A percentile compares a stretch with the other conserved stretches of the same genome.
Evolutionary conservation across 2,329 filamentous ascomycete genomes (phyloP).

Genomic region (Curvularia sp.): DNA sequence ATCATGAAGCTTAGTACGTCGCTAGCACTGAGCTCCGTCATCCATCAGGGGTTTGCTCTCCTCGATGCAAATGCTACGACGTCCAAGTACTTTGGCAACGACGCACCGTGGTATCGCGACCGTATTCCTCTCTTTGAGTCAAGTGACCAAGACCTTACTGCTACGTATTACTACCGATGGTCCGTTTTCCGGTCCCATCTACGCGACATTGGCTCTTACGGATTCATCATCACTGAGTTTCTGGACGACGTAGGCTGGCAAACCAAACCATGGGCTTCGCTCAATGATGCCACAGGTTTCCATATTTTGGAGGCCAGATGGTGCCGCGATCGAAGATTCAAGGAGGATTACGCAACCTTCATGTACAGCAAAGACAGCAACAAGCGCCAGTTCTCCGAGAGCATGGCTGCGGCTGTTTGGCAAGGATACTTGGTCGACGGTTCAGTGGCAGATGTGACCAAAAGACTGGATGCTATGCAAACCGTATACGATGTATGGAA

Average conservation of each 20-base stretch:
- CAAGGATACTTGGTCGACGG: slow-evolving; percentile 54
- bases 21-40: not conserved
- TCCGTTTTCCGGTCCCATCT: slow-evolving; percentile 55
- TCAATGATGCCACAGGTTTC: slow-evolving; percentile 56
- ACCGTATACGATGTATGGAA: slow-evolving; percentile 49
- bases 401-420: slow-evolving; percentile 53
- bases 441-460: slow-evolving; percentile 41
- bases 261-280: slow-evolving; percentile 51
- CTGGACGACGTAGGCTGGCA: slow-evolving; percentile 55
- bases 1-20: not conserved
- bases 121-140: slow-evolving; percentile 52
- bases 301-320: slow-evolving; percentile 56
- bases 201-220: slow-evolving; percentile 52
- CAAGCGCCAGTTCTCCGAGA: slow-evolving; percentile 55
- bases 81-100: slow-evolving; percentile 51
- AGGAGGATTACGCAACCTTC: slow-evolving; percentile 54
- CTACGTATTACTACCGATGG: slow-evolving; percentile 58
- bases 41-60: slow-evolving; percentile 3
- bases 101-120: slow-evolving; percentile 51
- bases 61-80: slow-evolving; percentile 40
- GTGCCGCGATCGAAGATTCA: slow-evolving; percentile 54
- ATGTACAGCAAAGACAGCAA: slow-evolving; percentile 52
- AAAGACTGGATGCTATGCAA: slow-evolving; percentile 48
- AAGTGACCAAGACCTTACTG: slow-evolving; percentile 48
- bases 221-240: slow-evolving; percentile 57